Percentiles rank a stretch among this genome's conserved stretches.
phyloP scores from a whole-genome alignment of 768 basidiomycete species.

The Mycena albidolilacea region DNA sequence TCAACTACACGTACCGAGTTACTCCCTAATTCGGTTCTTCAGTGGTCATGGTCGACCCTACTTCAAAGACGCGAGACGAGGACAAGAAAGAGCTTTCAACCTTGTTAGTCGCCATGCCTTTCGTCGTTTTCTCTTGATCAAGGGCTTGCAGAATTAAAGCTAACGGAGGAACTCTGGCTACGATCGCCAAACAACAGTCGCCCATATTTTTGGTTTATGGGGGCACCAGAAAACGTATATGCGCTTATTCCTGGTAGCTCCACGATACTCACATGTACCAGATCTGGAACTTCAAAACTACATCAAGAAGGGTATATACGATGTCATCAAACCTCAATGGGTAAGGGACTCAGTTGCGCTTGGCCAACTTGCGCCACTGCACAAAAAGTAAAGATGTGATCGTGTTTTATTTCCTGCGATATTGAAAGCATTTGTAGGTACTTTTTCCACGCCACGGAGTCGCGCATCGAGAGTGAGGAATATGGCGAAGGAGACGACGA shows the following conservation, averaged over 20 bases:
- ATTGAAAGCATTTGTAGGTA: conserved; percentile 61
- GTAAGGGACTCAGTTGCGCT: conserved; percentile 81
- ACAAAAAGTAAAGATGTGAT: conserved; percentile 69
- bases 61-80: conserved; percentile 73
- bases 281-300: conserved; percentile 70
- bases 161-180: conserved; percentile 76
- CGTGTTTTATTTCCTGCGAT: conserved; percentile 1
- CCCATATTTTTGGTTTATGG: conserved; percentile 76
- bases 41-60: conserved; percentile 87
- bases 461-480: conserved; percentile 64
- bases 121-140: background rate
- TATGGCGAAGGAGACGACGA: conserved; percentile 63
- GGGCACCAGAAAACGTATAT: conserved; percentile 78
- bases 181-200: conserved; percentile 71
- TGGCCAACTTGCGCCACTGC: conserved; percentile 70
- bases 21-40: conserved; percentile 26
- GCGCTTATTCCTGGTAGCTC: background rate
- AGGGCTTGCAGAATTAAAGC: conserved; percentile 71
- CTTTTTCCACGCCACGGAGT: conserved; percentile 81
- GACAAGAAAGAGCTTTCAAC: conserved; percentile 81
- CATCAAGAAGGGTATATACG: conserved; percentile 77
- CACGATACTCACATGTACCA: conserved; percentile 6
- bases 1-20: background rate
- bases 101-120: conserved; percentile 57
- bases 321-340: conserved; percentile 89